Conservation (phyloP, 257 asterid species). For the Plantago elongata region DNA sequence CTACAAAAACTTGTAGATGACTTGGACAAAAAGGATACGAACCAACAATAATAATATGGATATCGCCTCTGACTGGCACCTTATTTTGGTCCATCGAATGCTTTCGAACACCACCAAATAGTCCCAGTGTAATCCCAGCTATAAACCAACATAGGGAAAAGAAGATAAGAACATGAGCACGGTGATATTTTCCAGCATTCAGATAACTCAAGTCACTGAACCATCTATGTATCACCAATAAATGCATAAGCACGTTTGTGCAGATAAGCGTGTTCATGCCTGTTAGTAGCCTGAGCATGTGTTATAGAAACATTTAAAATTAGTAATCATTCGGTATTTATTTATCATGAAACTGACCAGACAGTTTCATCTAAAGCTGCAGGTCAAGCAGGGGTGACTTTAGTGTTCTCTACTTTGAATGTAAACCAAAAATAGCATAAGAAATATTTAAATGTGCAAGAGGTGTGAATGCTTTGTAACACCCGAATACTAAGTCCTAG, state of each 20-base stretch:
- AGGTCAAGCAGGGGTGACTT: neutral
- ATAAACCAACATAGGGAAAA: slow-evolving; percentile 24
- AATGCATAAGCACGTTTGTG: slow-evolving; percentile 11
- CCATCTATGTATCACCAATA: slow-evolving; percentile 12
- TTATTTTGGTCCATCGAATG: slow-evolving; percentile 94
- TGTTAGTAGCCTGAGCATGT: slow-evolving; percentile 2
- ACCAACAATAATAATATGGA: slow-evolving; percentile 90
- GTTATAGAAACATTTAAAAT: neutral
- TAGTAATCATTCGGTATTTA: neutral
- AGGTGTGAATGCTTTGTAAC: no score
- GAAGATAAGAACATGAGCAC: slow-evolving; percentile 8
- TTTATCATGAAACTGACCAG: slow-evolving; percentile 6
- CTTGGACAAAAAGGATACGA: slow-evolving; percentile 25
- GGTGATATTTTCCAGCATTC: slow-evolving; percentile 9
- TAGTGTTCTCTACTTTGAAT: neutral
- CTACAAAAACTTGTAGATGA: slow-evolving; percentile 9
- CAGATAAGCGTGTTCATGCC: slow-evolving; percentile 9
- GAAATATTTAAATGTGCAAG: neutral
- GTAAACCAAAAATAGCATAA: slow-evolving; percentile 3
- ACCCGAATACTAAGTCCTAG: no score
- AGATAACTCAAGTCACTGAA: slow-evolving; percentile 12
- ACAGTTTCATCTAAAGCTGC: no score
- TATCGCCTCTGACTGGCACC: slow-evolving; percentile 99
- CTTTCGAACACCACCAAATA: slow-evolving; percentile 92
- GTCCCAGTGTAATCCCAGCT: slow-evolving; percentile 83